phyloP scores from a whole-genome alignment of 495 filamentous ascomycete genomes.

The Penicillium antarcticum region DNA sequence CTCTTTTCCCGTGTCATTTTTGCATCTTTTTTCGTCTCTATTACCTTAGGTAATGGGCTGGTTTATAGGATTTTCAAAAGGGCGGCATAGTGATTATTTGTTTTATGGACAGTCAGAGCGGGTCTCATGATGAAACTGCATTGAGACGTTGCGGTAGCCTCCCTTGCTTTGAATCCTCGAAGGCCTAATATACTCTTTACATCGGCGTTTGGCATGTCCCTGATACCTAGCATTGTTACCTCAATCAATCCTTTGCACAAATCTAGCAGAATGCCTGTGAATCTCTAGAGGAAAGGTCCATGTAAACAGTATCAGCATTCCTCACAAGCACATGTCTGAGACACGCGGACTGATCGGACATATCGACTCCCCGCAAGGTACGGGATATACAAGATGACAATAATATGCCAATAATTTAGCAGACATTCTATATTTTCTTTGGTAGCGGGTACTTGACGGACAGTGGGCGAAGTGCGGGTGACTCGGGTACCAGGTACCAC shows the following conservation, averaged over 20 bases:
- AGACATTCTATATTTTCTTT: neutral
- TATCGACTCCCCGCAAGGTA: conserved; percentile 6
- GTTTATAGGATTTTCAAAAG: neutral
- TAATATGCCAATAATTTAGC: conserved; percentile 10
- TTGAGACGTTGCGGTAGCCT: conserved; percentile 10
- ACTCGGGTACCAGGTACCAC: conserved; percentile 14
- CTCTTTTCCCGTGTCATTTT: neutral
- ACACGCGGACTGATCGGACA: conserved; percentile 14
- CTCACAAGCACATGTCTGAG: conserved; percentile 13
- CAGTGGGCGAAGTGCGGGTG: neutral
- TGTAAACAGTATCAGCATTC: conserved; percentile 6
- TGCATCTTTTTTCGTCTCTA: no score
- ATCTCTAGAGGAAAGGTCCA: no score
- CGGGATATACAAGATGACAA: no score
- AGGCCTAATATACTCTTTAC: conserved; percentile 6
- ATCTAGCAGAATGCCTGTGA: neutral
- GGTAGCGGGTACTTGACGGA: conserved; percentile 4
- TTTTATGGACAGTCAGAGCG: neutral
- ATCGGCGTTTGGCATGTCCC: conserved; percentile 16
- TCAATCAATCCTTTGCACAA: neutral
- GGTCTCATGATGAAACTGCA: conserved; percentile 16
- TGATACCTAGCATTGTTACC: conserved; percentile 21
- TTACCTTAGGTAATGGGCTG: no score
- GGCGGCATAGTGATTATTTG: neutral
- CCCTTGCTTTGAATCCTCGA: conserved; percentile 3